Conservation (phyloP, 1,139 yeast genomes). For the Yamadazyma taylorii region DNA sequence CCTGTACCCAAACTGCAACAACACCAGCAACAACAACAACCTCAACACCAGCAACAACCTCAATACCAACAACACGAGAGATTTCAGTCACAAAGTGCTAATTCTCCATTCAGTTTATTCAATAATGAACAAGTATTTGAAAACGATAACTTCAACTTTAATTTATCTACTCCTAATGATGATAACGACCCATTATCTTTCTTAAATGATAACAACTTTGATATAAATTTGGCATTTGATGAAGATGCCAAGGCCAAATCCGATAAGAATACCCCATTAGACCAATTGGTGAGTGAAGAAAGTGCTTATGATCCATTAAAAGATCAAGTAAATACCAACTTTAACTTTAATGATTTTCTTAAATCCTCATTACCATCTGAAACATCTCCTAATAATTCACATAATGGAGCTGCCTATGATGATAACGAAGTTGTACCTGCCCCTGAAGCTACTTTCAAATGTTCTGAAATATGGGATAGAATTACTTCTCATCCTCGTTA, state of each 20-base stretch:
- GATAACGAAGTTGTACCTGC: conserved; percentile 32
- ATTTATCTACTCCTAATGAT: conserved; percentile 15
- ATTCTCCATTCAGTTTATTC: conserved; percentile 23
- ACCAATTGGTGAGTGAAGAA: conserved; percentile 56
- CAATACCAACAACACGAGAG: conserved; percentile 2
- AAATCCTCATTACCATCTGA: conserved; percentile 23
- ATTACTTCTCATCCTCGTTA: conserved; percentile 92
- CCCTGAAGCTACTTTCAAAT: conserved; percentile 47
- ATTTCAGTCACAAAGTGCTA: conserved; percentile 2
- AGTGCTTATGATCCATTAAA: conserved; percentile 65
- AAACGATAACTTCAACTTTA: conserved; percentile 20
- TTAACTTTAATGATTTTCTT: conserved; percentile 41
- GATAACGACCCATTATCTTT: conserved; percentile 44
- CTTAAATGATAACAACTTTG: conserved; percentile 49
- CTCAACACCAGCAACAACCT: not conserved
- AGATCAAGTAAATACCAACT: conserved; percentile 19
- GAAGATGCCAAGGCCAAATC: conserved; percentile 21
- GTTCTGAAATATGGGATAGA: conserved; percentile 96
- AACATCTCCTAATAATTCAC: not conserved
- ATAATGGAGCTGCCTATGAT: conserved; percentile 15
- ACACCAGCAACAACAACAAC: conserved; percentile 5
- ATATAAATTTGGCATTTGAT: conserved; percentile 49
- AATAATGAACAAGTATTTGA: conserved; percentile 32
- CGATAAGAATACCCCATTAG: conserved; percentile 24
- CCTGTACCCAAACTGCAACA: conserved; percentile 61